Conservation (phyloP, 306 rosid species). For the Prosopis cineraria region DNA sequence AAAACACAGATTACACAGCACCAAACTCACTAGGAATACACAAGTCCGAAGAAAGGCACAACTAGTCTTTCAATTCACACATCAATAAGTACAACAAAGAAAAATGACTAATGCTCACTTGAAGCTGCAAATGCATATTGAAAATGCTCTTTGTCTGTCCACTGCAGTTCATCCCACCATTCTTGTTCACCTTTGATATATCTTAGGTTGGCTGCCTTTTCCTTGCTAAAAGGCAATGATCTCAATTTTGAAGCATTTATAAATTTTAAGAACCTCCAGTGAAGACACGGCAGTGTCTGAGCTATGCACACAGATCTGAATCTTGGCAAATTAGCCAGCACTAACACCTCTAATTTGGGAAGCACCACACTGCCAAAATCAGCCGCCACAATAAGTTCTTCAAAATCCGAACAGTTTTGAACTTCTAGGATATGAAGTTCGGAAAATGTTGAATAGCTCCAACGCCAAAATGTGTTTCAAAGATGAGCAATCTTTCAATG, state of each 20-base stretch:
- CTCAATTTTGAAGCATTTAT: not conserved
- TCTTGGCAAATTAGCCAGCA: conserved; percentile 6
- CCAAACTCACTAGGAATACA: not conserved
- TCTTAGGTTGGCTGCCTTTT: not conserved
- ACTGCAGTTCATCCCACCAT: not conserved
- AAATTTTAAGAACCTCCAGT: not conserved
- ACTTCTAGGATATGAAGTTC: conserved; percentile 2
- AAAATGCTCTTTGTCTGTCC: conserved; percentile 13
- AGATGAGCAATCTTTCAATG: not conserved
- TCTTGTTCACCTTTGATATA: conserved; percentile 11
- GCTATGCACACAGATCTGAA: not conserved
- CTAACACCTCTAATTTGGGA: conserved; percentile 2
- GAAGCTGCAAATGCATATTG: not conserved
- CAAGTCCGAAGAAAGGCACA: not conserved
- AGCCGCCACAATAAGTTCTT: not conserved
- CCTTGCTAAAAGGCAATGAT: conserved; percentile 6
- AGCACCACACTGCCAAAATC: not conserved
- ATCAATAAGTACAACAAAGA: not conserved
- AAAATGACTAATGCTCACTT: not conserved
- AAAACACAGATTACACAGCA: not conserved
- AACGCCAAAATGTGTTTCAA: conserved; percentile 4
- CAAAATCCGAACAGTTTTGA: conserved; percentile 11
- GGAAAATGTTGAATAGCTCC: not conserved
- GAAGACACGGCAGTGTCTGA: conserved; percentile 3
- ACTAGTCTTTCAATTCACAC: not conserved